A percentile compares a stretch with the other conserved stretches of the same genome.
Evolutionary conservation across 179 eudicot genomes (phyloP).

Genomic region (Spinacia oleracea): DNA sequence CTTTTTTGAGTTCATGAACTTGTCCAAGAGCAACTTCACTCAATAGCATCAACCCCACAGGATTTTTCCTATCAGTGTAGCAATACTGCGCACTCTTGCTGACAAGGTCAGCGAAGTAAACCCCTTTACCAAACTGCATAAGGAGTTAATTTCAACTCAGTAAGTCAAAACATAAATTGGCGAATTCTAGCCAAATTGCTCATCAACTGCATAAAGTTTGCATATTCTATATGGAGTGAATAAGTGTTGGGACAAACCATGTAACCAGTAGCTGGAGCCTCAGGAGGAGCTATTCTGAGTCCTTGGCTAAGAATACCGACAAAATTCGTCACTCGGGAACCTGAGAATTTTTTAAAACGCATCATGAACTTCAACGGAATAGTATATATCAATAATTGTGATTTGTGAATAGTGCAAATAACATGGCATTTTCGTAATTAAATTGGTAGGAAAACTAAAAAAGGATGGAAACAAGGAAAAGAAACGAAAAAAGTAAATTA

Average conservation of each 20-base stretch:
- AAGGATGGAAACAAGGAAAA: no score
- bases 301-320: conserved; percentile 99
- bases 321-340: conserved; percentile 94
- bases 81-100: conserved; percentile 99
- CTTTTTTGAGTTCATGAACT: conserved; percentile 72
- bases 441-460: no score
- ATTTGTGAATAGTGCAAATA: no score
- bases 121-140: conserved; percentile 95
- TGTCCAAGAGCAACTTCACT: conserved; percentile 98
- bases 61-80: conserved; percentile 76
- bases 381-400: no score
- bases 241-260: conserved; percentile 58
- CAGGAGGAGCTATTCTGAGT: conserved; percentile 96
- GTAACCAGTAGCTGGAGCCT: conserved; percentile 99
- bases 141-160: background rate
- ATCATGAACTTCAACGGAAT: background rate
- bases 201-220: background rate
- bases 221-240: conserved; percentile 2
- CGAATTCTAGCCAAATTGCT: background rate
- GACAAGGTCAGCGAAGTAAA: conserved; percentile 97
- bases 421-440: no score
- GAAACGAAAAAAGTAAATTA: no score
- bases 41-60: conserved; percentile 92
- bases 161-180: background rate
- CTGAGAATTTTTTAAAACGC: conserved; percentile 35